Evolutionary conservation across 2,329 filamentous ascomycete species (phyloP), one percentile per base, ranked within the genome.

Genomic region (Herpotrichia juniperi): DNA sequence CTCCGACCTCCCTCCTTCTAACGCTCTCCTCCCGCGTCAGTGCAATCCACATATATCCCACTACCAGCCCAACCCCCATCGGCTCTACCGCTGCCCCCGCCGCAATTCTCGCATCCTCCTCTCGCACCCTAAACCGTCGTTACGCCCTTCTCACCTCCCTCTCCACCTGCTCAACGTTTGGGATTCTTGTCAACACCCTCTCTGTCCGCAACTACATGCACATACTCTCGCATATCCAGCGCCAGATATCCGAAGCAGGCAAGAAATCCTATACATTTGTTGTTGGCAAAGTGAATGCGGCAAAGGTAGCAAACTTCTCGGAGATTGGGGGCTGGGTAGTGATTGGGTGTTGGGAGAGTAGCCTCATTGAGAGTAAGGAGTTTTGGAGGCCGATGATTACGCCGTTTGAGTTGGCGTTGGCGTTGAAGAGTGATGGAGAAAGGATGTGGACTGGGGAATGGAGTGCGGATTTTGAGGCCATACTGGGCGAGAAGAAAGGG

Each of bases 261-360:
- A 97, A 97, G 78, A 99, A 97, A 78, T 89, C 86, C 71, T 99
- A 99, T 73, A 91, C 93, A 1, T 91, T 99, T 42, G 94, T 99
- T 1, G 94, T 99, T 0, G 94, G 94, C 53, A 97, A 97, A 73
- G 81, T 99, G 22, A 99, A 97, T 68, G 88, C 93, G 0, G 93
- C 93, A 31, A 99, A 99, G 73, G 82, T 99, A 19, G 94, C 94
- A 43, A 99, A 99, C 74, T 99, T 99, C 76, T 86, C 89, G 51
- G 94, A 99, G 73, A 85, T 99, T 4, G 93, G 92, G 37, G 93
- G 92, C 14, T 99, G 94, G 94, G 92, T 97, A 0, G 92, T 97
- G 0, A 90, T 99, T 9, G 93, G 94, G 2, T 99, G 94, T 75
- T 99, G 94, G 94, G 94, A 99, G 76, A 96, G 93, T 72, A 91